These are phyloP conservation scores for Sphaerulina musiva DNA, from an alignment of 2,329 filamentous ascomycete species.

Conservation along the genomic window DNA sequence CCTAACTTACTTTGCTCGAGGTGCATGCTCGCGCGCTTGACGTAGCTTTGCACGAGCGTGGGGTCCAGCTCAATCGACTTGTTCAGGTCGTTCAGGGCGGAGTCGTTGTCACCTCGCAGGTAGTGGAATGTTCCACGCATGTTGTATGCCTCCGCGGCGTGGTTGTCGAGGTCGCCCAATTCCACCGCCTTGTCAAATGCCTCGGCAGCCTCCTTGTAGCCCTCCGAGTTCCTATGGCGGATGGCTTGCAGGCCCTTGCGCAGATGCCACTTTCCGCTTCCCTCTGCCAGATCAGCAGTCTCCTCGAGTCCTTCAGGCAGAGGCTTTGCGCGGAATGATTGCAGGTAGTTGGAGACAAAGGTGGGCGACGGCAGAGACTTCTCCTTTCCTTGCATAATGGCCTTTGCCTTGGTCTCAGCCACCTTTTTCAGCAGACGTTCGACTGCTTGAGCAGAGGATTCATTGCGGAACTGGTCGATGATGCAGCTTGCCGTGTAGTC, in stretches of 20 bases:
- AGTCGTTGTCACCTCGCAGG: slow-evolving; percentile 77
- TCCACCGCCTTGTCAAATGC: slow-evolving; percentile 87
- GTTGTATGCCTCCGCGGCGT: slow-evolving; percentile 90
- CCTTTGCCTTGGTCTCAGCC: slow-evolving; percentile 86
- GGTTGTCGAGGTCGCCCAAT: slow-evolving; percentile 68
- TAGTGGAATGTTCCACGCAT: slow-evolving; percentile 95
- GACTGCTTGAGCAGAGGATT: slow-evolving; percentile 78
- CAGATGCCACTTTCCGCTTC: slow-evolving; percentile 76
- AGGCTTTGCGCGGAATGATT: slow-evolving; percentile 85
- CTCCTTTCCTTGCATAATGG: slow-evolving; percentile 71
- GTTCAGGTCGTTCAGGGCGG: slow-evolving; percentile 77
- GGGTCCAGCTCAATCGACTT: slow-evolving; percentile 90
- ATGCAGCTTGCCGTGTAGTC: slow-evolving; percentile 99
- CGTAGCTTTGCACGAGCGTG: slow-evolving; percentile 87
- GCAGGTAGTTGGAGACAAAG: slow-evolving; percentile 96
- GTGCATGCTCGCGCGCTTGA: slow-evolving; percentile 98
- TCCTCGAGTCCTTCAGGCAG: slow-evolving; percentile 79
- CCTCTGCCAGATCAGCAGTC: slow-evolving; percentile 66
- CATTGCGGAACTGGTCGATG: slow-evolving; percentile 94
- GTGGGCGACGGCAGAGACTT: slow-evolving; percentile 90
- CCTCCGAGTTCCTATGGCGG: slow-evolving; percentile 78
- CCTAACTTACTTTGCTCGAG: slow-evolving; percentile 69
- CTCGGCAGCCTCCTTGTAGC: slow-evolving; percentile 79
- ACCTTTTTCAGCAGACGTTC: slow-evolving; percentile 95
- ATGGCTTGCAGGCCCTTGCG: slow-evolving; percentile 76